Evolutionary conservation across 176 grass and related monocot genomes (phyloP).

Genomic region (Bonia amplexicaulis): DNA sequence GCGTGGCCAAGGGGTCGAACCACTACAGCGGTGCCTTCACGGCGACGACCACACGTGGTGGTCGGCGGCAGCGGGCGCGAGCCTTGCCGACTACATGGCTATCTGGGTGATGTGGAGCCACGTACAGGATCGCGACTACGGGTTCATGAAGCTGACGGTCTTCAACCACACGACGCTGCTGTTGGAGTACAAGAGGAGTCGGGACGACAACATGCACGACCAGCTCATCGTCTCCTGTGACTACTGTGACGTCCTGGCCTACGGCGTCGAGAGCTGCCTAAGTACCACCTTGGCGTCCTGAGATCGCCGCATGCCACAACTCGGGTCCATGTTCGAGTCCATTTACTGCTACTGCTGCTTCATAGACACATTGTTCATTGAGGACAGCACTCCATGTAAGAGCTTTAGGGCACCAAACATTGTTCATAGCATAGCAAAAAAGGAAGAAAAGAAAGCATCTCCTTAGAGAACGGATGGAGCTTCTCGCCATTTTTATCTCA

Average conservation of each 20-base stretch:
- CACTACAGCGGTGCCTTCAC: constrained; percentile 62
- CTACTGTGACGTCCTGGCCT: constrained; percentile 67
- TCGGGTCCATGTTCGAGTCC: neutral
- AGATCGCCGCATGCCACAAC: neutral
- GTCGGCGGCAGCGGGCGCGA: constrained; percentile 64
- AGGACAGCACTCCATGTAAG: neutral
- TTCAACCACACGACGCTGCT: constrained; percentile 74
- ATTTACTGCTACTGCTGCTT: neutral
- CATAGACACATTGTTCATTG: neutral
- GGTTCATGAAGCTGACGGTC: constrained; percentile 72
- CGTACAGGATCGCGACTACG: constrained; percentile 63
- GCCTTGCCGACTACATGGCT: constrained; percentile 56
- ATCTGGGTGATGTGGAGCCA: constrained; percentile 58
- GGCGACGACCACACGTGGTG: constrained; percentile 84
- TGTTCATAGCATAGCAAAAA: no score
- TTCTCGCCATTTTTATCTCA: no score
- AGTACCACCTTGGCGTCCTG: constrained; percentile 41
- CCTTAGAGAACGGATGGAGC: no score
- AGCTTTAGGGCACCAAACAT: no score
- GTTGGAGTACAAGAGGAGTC: constrained; percentile 84
- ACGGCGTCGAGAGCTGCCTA: constrained; percentile 53
- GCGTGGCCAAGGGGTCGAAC: constrained; percentile 56
- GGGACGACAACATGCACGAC: constrained; percentile 66
- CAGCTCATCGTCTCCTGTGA: constrained; percentile 69
- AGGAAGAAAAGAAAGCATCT: no score